Conservation (phyloP, 495 filamentous ascomycete genomes). For the Podospora anserina region DNA sequence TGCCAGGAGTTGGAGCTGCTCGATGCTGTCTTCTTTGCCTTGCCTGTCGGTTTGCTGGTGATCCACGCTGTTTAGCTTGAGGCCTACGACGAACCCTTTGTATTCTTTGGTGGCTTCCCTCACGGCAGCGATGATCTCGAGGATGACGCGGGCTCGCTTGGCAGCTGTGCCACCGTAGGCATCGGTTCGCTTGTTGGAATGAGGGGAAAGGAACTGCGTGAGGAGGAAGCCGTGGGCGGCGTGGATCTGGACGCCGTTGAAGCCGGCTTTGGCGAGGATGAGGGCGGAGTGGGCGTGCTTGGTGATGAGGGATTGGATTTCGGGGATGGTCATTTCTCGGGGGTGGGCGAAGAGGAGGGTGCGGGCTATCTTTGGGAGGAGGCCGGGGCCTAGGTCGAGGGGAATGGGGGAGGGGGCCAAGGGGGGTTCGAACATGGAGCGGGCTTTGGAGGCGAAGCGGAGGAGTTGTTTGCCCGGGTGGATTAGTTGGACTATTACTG, state of each 20-base stretch:
- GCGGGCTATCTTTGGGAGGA: constrained; percentile 50
- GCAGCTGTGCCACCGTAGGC: constrained; percentile 64
- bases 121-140: constrained; percentile 63
- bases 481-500: constrained; percentile 54
- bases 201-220: constrained; percentile 65
- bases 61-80: constrained; percentile 64
- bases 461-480: constrained; percentile 59
- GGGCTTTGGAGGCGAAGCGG: constrained; percentile 38
- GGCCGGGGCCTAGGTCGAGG: constrained; percentile 34
- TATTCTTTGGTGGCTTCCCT: constrained; percentile 55
- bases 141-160: constrained; percentile 58
- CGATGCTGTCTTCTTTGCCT: constrained; percentile 48
- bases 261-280: constrained; percentile 64
- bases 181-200: constrained; percentile 61
- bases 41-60: constrained; percentile 35
- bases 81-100: constrained; percentile 58
- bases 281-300: constrained; percentile 58
- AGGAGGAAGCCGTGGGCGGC: constrained; percentile 71
- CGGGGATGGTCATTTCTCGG: constrained; percentile 50
- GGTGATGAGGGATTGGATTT: constrained; percentile 53
- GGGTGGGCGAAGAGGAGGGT: constrained; percentile 58
- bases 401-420: constrained; percentile 51
- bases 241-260: constrained; percentile 73
- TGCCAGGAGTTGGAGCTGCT: constrained; percentile 51
- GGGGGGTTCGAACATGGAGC: constrained; percentile 45